Evolutionary conservation across 2,329 filamentous ascomycete species (phyloP).

Genomic region (Magnaporthiopsis rhizophila): DNA sequence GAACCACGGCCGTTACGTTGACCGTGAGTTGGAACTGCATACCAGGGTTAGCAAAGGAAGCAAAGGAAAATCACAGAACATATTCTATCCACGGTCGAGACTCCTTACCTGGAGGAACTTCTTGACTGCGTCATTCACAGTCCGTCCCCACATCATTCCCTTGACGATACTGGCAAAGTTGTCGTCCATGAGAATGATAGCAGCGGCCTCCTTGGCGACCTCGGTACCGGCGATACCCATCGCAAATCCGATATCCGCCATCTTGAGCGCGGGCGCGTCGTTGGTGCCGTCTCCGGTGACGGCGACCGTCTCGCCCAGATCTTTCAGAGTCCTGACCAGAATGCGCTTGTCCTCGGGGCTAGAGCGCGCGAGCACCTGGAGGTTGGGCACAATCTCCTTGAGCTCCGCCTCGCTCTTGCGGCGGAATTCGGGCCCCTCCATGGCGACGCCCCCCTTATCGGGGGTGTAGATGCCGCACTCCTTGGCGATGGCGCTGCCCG

Average conservation of each 20-base stretch:
- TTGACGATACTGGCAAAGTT: constrained; percentile 84
- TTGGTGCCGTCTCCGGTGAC: constrained; percentile 82
- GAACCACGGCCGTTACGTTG: constrained; percentile 81
- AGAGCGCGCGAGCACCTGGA: constrained; percentile 66
- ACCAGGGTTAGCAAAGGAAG: neutral
- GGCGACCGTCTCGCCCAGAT: constrained; percentile 68
- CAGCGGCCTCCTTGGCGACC: constrained; percentile 77
- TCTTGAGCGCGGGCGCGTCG: constrained; percentile 72
- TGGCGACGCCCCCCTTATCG: constrained; percentile 45
- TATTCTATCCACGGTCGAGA: neutral
- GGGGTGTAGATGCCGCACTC: constrained; percentile 69
- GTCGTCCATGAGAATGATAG: constrained; percentile 82
- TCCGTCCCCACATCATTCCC: constrained; percentile 71
- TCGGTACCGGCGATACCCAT: constrained; percentile 82
- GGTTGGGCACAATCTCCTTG: constrained; percentile 56
- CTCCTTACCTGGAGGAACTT: constrained; percentile 48
- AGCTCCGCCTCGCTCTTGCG: constrained; percentile 60
- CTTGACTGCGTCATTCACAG: constrained; percentile 71
- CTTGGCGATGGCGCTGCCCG: constrained; percentile 68
- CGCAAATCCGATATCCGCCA: constrained; percentile 75
- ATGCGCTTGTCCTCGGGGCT: constrained; percentile 72
- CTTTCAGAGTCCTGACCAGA: constrained; percentile 63
- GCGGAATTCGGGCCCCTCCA: constrained; percentile 73
- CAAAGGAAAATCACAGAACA: neutral
- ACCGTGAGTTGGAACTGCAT: constrained; percentile 65